Conservation (phyloP, 169 alveolate species). For the Cyclospora cayetanensis region DNA sequence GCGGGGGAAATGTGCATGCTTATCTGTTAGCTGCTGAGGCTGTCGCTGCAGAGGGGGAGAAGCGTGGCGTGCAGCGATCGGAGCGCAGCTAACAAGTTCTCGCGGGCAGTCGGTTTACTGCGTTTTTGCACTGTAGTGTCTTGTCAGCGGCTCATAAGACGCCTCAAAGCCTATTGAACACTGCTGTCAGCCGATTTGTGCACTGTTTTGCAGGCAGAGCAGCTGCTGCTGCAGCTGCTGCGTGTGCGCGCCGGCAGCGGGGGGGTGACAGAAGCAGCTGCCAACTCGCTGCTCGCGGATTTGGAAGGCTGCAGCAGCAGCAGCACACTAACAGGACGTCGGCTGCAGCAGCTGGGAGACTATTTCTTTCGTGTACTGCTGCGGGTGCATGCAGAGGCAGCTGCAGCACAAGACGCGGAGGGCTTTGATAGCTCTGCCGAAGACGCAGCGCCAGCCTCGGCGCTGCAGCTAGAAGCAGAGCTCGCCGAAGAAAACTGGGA, state of each 20-base stretch:
- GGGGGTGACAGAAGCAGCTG: not conserved
- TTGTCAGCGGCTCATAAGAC: too few relatives aligned
- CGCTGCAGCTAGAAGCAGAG: not conserved
- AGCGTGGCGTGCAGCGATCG: too few relatives aligned
- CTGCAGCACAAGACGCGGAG: not conserved
- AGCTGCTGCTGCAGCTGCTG: slow-evolving; percentile 14
- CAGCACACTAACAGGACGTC: not conserved
- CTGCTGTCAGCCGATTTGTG: too few relatives aligned
- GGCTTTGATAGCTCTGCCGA: not conserved
- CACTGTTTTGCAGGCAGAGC: not conserved
- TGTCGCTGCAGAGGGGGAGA: too few relatives aligned
- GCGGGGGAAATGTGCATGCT: not conserved
- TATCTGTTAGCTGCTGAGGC: not conserved
- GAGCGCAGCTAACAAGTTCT: too few relatives aligned
- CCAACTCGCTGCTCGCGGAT: not conserved
- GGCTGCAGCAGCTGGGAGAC: slow-evolving; percentile 61
- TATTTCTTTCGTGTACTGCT: slow-evolving; percentile 21
- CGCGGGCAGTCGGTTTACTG: too few relatives aligned
- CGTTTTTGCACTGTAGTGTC: too few relatives aligned
- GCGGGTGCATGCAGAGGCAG: slow-evolving; percentile 41
- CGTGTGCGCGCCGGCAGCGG: not conserved
- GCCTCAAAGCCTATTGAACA: too few relatives aligned
- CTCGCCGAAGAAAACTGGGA: not conserved
- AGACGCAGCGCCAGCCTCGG: not conserved
- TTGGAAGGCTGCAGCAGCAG: not conserved